These are phyloP conservation scores for Ambrosiella xylebori DNA, from an alignment of 2,329 filamentous ascomycete species.

Conservation along the genomic window DNA sequence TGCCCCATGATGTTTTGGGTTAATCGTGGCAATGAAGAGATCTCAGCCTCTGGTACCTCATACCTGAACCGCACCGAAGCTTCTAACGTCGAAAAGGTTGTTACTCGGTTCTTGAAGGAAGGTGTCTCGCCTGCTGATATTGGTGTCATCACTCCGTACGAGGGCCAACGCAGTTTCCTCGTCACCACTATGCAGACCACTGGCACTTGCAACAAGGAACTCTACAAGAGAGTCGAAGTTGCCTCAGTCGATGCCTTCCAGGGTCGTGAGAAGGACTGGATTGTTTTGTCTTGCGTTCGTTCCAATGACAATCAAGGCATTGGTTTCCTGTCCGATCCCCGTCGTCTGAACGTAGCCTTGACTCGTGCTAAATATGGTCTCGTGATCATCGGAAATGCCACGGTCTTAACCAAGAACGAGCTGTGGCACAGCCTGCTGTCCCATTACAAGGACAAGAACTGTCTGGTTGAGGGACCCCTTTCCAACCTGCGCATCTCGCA, in stretches of 20 bases:
- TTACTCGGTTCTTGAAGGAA: slow-evolving; percentile 96
- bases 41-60: slow-evolving; percentile 90
- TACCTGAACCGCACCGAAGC: slow-evolving; percentile 97
- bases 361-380: slow-evolving; percentile 94
- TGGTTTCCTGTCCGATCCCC: slow-evolving; percentile 92
- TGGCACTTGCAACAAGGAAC: slow-evolving; percentile 93
- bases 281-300: slow-evolving; percentile 90
- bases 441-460: slow-evolving; percentile 94
- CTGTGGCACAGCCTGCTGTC: slow-evolving; percentile 90
- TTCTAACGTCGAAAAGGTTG: slow-evolving; percentile 94
- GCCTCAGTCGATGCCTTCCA: slow-evolving; percentile 98
- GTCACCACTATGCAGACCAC: slow-evolving; percentile 99
- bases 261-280: slow-evolving; percentile 97
- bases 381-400: slow-evolving; percentile 93
- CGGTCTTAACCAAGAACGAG: slow-evolving; percentile 93
- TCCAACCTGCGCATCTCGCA: slow-evolving; percentile 92
- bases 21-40: slow-evolving; percentile 93
- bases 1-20: slow-evolving; percentile 99
- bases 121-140: slow-evolving; percentile 88
- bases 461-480: slow-evolving; percentile 84
- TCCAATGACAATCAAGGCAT: slow-evolving; percentile 99
- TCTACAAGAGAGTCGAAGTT: slow-evolving; percentile 96
- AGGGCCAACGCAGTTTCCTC: slow-evolving; percentile 94
- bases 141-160: slow-evolving; percentile 96
- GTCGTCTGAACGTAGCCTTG: slow-evolving; percentile 89